Evolutionary conservation across 495 filamentous ascomycete genomes (phyloP), one percentile per base, ranked within the genome.

Genomic region (Bacidia gigantensis): DNA sequence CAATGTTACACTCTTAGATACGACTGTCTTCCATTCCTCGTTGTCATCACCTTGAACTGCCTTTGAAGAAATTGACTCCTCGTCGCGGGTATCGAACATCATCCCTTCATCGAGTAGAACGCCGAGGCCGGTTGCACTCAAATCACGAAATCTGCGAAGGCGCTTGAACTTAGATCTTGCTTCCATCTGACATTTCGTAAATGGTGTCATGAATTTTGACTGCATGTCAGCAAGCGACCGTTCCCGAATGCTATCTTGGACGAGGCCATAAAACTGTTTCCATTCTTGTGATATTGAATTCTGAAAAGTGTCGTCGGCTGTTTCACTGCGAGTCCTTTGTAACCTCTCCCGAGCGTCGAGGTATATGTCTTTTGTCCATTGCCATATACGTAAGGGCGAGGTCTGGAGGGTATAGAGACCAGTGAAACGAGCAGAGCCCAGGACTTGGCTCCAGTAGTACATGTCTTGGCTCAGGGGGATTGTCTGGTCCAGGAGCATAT

Each of bases 371-470:
- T 67, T 77, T 3, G 72, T 63, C 77, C 78, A 86, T 3, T 65
- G 62, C 76, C 81, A 89, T 21, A 92, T 59, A 24, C 82, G 74
- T 9, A 77, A 58, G 0, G 92, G 92, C 1, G 80, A 84, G 2
- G 81, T 93, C 61, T 98, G 92, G 7, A 92, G 64, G 0, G 82
- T 79, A 62, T 95, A 95, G 1, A 94, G 55, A 20, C 77, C 79
- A 49, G 81, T 85, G 56, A 80, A 80, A 50, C 77, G 71, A 35
- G 82, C 76, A 11, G 86, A 89, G 0, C 77, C 74, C 40, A 92
- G 65, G 1, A 95, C 74, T 50, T 88, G 80, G 54, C 94, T 84
- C 92, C 92, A 98, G 61, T 97, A 97, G 67, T 79, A 83, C 35
- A 93, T 82, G 60, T 96, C 87, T 40, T 92, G 81, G 50, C 77